phyloP scores from a whole-genome alignment of 1,284 basidiomycete species.

The Meira miltonrushii region DNA sequence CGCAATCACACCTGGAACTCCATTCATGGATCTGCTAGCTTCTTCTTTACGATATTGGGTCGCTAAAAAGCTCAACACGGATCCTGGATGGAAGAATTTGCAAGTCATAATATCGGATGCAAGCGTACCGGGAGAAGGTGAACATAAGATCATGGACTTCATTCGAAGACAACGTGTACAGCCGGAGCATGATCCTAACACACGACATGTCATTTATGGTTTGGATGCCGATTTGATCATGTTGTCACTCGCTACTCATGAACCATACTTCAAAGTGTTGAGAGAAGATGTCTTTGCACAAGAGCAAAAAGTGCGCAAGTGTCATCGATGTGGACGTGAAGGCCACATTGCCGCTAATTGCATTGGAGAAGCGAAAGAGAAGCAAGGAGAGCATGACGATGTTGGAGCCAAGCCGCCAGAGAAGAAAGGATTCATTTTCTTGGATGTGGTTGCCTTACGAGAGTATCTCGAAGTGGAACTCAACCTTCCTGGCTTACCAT shows the following conservation, averaged over 20 bases:
- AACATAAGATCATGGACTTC: slow-evolving; percentile 99
- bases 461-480: slow-evolving; percentile 97
- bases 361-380: slow-evolving; percentile 55
- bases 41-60: slow-evolving; percentile 91
- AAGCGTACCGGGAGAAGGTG: slow-evolving; percentile 94
- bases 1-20: slow-evolving; percentile 94
- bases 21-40: slow-evolving; percentile 93
- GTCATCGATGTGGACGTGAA: slow-evolving; percentile 85
- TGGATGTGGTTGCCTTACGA: slow-evolving; percentile 88
- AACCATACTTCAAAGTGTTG: slow-evolving; percentile 92
- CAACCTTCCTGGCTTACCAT: slow-evolving; percentile 68
- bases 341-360: slow-evolving; percentile 94
- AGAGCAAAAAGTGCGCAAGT: slow-evolving; percentile 61
- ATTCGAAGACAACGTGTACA: slow-evolving; percentile 85
- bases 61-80: slow-evolving; percentile 85
- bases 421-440: slow-evolving; percentile 98
- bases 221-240: slow-evolving; percentile 98
- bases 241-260: slow-evolving; percentile 95
- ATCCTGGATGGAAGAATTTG: slow-evolving; percentile 79
- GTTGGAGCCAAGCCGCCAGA: slow-evolving; percentile 52
- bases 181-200: slow-evolving; percentile 86
- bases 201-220: slow-evolving; percentile 93
- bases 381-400: slow-evolving; percentile 56
- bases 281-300: slow-evolving; percentile 96
- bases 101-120: slow-evolving; percentile 95